These are phyloP conservation scores for Sarocladium brachiariae DNA, from an alignment of 2,329 filamentous ascomycete genomes.

Conservation along the genomic window DNA sequence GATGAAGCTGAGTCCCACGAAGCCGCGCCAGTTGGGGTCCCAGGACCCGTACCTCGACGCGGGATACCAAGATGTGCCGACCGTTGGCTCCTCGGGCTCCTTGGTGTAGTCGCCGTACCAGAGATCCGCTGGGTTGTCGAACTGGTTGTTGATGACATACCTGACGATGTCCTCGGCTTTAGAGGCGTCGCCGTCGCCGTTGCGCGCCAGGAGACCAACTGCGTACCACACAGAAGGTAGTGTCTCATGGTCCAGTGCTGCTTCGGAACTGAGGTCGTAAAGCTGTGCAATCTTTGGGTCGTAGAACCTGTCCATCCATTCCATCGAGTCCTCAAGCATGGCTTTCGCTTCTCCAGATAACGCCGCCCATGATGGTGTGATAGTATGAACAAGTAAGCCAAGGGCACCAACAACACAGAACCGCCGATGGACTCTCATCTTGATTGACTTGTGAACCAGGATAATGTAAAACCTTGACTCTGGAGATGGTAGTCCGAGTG, in stretches of 20 bases:
- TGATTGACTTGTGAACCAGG: background rate
- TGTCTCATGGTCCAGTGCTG: constrained; percentile 48
- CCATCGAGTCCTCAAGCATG: constrained; percentile 44
- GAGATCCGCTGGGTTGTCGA: constrained; percentile 42
- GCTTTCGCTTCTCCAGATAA: constrained; percentile 25
- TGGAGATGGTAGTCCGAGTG: background rate
- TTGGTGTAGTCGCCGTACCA: constrained; percentile 52
- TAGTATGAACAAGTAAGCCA: background rate
- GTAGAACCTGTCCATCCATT: constrained; percentile 48
- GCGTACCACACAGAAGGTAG: constrained; percentile 53
- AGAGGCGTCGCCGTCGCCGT: constrained; percentile 38
- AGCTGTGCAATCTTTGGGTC: constrained; percentile 45
- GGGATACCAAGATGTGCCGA: constrained; percentile 46
- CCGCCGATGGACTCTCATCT: background rate
- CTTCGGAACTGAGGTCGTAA: constrained; percentile 37
- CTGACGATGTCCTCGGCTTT: constrained; percentile 47
- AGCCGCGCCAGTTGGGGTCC: constrained; percentile 61
- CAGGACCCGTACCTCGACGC: constrained; percentile 47
- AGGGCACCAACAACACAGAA: background rate
- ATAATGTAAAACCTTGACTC: background rate
- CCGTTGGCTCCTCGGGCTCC: constrained; percentile 49
- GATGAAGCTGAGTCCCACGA: constrained; percentile 54
- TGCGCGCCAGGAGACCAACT: constrained; percentile 48
- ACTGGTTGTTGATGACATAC: constrained; percentile 46
- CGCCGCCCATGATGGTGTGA: constrained; percentile 3